Base-by-base conservation (phyloP, 345 rosid genomes). In the Erysimum cheiranthoides region DNA sequence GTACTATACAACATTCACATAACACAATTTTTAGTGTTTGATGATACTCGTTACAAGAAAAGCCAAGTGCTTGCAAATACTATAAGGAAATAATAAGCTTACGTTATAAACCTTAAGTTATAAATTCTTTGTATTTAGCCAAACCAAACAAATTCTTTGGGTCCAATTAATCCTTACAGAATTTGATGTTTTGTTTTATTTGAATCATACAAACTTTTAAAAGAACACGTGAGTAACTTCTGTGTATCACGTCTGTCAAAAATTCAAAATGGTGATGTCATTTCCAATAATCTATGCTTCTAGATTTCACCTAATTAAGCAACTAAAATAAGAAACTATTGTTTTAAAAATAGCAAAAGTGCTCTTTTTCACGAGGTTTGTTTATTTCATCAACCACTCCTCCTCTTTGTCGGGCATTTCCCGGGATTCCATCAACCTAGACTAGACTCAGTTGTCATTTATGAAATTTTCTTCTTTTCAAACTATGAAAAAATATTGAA, bases 341-440 rank as follows among this genome's bases (percentile, higher is more conserved):
- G 45, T 59, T 34, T 16, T 35, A 35, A 9, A 9, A 18, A 70
- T 45, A 45, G 14, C 6, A 67, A 67, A 51, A 68, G 36, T 10
- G 30, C 18, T 30, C 1, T 14, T 35, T 46, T 13, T 2, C 36
- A 66, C 42, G 67, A 74, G 60, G 56, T 51, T 68, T 75, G 68
- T 75, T 40, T 67, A 68, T 39, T 39, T 61, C 1, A 32, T 61
- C 69, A 68, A 76, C 79, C 50, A 76, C 74, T 76, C 58, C 70
- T 76, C 64, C 70, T 76, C 74, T 68, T 60, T 61, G 79, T 54
- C 74, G 56, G 50, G 45, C 51, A 60, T 50, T 52, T 49, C 17
- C 68, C 67, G 50, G 71, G 73, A 59, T 67, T 67, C 68, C 73
- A 75, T 75, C 35, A 13, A 43, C 73, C 51, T 66, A 66, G 73